These are phyloP conservation scores for Boletus patriciae DNA, from an alignment of 768 basidiomycete species.

Conservation along the genomic window DNA sequence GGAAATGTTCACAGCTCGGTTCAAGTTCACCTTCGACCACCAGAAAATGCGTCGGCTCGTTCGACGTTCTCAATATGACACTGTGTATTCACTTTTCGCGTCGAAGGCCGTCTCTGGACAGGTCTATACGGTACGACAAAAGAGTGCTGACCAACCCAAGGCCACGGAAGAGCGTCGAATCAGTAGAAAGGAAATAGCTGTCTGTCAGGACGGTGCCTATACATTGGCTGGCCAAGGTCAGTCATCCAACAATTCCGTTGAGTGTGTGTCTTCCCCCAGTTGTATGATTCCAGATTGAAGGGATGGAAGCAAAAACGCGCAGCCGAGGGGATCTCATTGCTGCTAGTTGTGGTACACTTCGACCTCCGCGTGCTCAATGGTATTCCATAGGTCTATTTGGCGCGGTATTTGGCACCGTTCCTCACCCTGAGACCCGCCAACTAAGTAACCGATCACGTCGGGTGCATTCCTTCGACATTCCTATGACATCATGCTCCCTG, in stretches of 20 bases:
- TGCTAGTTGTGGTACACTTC: neutral
- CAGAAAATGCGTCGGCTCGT: neutral
- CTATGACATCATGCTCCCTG: constrained; percentile 15
- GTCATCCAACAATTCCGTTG: neutral
- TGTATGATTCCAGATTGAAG: neutral
- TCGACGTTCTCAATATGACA: too few relatives aligned
- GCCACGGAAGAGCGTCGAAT: neutral
- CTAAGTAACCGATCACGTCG: neutral
- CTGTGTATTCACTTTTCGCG: neutral
- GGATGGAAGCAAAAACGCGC: neutral
- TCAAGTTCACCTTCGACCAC: neutral
- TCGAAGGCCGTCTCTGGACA: neutral
- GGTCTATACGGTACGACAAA: neutral
- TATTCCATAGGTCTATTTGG: constrained; percentile 3
- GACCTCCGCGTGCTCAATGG: neutral
- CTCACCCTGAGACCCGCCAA: neutral
- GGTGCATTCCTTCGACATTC: constrained; percentile 8
- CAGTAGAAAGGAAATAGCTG: neutral
- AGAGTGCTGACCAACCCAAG: too few relatives aligned
- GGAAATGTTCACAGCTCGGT: neutral
- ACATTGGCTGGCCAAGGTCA: neutral
- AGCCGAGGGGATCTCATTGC: neutral
- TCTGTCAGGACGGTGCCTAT: neutral
- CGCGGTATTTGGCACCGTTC: neutral
- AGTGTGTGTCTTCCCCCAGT: neutral